Base-by-base conservation (phyloP, 371 early-diverging fungal genomes). In the Mortierella sp. region DNA sequence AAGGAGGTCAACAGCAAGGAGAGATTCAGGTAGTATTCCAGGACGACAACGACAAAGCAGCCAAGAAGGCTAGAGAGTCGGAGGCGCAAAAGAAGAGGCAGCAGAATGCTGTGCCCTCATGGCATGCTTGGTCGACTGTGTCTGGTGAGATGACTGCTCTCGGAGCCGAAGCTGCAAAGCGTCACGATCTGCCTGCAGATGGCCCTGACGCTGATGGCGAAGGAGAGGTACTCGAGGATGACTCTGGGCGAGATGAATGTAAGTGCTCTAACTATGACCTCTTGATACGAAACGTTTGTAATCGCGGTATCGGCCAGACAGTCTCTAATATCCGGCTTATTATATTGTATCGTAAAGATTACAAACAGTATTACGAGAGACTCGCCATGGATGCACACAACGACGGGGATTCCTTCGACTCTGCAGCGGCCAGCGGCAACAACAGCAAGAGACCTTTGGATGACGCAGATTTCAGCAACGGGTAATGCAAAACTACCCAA, bases 11-110 rank as follows among this genome's bases (percentile, higher is more conserved):
- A 12, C 87, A 89, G 6, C 88, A 87, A 54, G 94, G 93, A 22
- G 94, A 93, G 70, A 94, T 95, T 43, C 90, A 93, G 63, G 91
- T 96, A 5, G 94, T 90, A 68, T 89, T 96, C 73, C 92, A 93
- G 69, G 92, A 92, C 70, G 94, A 95, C 57, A 89, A 91, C 43
- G 91, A 91, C 64, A 79, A 79, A 62, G 93, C 92, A 26, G 90
- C 91, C 12, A 87, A 92, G 70, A 86, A 89, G 26, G 89, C 89
- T 18, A 90, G 91, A 60, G 90, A 92, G 78, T 86, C 87, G 8
- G 95, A 95, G 65, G 88, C 91, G 0, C 91, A 91, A 73, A 89
- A 91, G 77, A 94, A 93, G 64, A 86, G 94, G 62, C 90, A 89
- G 66, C 94, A 93, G 80, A 95, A 94, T 78, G 93, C 91, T 43